These are phyloP conservation scores for Flaveria trinervia DNA, from an alignment of 129 eudicot species.

Conservation along the genomic window DNA sequence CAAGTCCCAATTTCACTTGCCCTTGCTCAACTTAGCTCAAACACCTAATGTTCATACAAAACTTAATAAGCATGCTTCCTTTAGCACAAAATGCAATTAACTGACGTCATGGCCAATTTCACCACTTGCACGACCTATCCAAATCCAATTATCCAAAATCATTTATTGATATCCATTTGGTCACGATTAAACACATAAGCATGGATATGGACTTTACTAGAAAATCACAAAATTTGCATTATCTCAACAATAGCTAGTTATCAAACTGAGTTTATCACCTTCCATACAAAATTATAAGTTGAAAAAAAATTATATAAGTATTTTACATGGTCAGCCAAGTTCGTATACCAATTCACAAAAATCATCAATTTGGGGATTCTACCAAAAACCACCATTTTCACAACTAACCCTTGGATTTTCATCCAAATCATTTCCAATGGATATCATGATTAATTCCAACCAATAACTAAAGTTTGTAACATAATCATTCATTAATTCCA, in stretches of 20 bases:
- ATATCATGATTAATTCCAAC: not conserved
- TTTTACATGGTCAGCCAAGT: no score
- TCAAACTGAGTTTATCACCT: not conserved
- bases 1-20: not conserved
- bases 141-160: not conserved
- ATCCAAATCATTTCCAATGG: not conserved
- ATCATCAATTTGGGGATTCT: not conserved
- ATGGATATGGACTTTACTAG: not conserved
- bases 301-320: no score
- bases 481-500: not conserved
- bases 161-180: not conserved
- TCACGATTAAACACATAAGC: not conserved
- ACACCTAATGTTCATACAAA: conserved; percentile 4
- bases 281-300: not conserved
- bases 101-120: not conserved
- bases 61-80: not conserved
- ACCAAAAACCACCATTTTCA: not conserved
- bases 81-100: not conserved
- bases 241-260: not conserved
- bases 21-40: not conserved
- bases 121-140: not conserved
- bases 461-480: not conserved
- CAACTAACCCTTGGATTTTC: not conserved
- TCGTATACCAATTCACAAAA: not conserved
- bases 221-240: not conserved